These are phyloP conservation scores for Fusarium odoratissimum DNA, from an alignment of 2,329 filamentous ascomycete genomes.

Conservation along the genomic window DNA sequence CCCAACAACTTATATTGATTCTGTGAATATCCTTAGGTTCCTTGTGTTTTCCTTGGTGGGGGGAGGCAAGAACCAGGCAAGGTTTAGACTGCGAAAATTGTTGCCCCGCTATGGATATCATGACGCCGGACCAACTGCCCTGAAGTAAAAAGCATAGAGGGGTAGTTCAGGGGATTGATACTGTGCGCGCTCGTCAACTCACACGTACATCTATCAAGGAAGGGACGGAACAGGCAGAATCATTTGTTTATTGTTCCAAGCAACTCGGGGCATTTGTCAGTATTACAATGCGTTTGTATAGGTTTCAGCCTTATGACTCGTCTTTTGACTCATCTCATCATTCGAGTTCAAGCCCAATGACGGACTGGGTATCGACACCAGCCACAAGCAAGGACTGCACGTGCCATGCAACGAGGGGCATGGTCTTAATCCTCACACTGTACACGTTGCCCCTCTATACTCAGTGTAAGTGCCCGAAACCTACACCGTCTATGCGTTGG, in stretches of 20 bases:
- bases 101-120: conserved; percentile 52
- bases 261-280: background rate
- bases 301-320: conserved; percentile 4
- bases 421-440: conserved; percentile 30
- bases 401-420: conserved; percentile 30
- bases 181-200: conserved; percentile 5
- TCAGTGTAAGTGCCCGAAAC: conserved; percentile 18
- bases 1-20: conserved; percentile 40
- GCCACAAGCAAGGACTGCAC: conserved; percentile 26
- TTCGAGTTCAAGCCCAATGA: conserved; percentile 9
- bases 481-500: conserved; percentile 9
- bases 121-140: conserved; percentile 44
- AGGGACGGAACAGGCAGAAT: conserved; percentile 10
- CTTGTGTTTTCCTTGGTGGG: conserved; percentile 40
- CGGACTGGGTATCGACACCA: conserved; percentile 20
- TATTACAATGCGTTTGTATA: background rate
- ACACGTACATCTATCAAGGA: conserved; percentile 3
- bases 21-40: conserved; percentile 28
- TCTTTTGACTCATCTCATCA: background rate
- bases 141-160: conserved; percentile 42
- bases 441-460: conserved; percentile 35
- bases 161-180: conserved; percentile 24
- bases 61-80: conserved; percentile 31
- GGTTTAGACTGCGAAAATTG: conserved; percentile 54
- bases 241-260: background rate